Percentiles rank a stretch among this genome's conserved stretches.
phyloP scores from a whole-genome alignment of 2,329 filamentous ascomycete genomes.

The Claviceps maximensis region DNA sequence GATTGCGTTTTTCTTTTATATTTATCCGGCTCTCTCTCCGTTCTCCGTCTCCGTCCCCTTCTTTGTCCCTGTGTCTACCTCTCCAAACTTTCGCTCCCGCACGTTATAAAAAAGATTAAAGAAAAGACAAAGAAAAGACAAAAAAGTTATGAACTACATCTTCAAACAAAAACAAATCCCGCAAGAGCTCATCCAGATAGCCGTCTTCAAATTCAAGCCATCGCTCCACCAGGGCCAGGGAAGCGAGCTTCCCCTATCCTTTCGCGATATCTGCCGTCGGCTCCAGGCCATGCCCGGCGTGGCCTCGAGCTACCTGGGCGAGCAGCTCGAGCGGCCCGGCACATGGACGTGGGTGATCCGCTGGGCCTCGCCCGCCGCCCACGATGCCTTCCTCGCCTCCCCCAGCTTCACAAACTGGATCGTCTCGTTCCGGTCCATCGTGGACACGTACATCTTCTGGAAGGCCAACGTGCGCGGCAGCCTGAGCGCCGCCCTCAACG shows the following conservation, averaged over 20 bases:
- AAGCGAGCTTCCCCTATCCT: constrained; percentile 8
- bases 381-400: constrained; percentile 27
- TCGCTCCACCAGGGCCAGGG: constrained; percentile 12
- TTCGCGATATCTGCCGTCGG: constrained; percentile 13
- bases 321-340: constrained; percentile 20
- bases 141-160: constrained; percentile 5
- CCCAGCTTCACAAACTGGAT: constrained; percentile 28
- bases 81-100: too few species aligned
- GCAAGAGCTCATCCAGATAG: constrained; percentile 17
- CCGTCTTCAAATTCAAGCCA: constrained; percentile 20
- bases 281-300: constrained; percentile 21
- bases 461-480: constrained; percentile 10
- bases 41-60: too few species aligned
- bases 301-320: constrained; percentile 20
- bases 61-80: too few species aligned
- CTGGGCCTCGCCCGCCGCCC: constrained; percentile 21
- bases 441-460: constrained; percentile 14
- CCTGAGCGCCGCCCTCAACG: constrained; percentile 17
- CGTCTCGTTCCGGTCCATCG: constrained; percentile 21
- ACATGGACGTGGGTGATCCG: constrained; percentile 20
- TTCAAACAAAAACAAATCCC: constrained; percentile 14
- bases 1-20: too few species aligned
- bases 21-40: too few species aligned
- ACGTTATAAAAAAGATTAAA: neutral
- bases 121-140: neutral